These are phyloP conservation scores for Candida vartiovaarae DNA, from an alignment of 805 yeast species.

Conservation along the genomic window DNA sequence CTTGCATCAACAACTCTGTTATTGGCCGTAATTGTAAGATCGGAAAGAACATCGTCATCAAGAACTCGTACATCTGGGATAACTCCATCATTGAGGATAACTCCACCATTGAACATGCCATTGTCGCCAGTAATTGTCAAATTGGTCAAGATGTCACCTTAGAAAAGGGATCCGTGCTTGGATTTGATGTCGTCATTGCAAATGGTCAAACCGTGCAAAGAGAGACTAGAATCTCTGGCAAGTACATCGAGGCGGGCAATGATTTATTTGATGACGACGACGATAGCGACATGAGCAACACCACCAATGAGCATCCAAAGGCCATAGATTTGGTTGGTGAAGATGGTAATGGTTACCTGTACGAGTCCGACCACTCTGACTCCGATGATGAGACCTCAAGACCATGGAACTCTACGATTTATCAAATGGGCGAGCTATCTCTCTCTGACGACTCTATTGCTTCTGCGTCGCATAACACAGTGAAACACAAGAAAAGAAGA, in stretches of 20 bases:
- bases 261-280: constrained; percentile 14
- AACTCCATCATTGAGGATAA: constrained; percentile 66
- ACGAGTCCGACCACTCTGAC: constrained; percentile 28
- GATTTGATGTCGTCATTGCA: constrained; percentile 65
- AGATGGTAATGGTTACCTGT: constrained; percentile 29
- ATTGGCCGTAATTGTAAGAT: constrained; percentile 83
- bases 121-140: constrained; percentile 60
- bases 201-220: constrained; percentile 40
- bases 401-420: constrained; percentile 31
- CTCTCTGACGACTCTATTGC: constrained; percentile 54
- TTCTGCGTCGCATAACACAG: constrained; percentile 34
- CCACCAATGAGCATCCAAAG: constrained; percentile 4
- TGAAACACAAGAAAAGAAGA: constrained; percentile 37
- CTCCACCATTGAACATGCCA: constrained; percentile 48
- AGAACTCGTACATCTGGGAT: constrained; percentile 84
- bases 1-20: constrained; percentile 59
- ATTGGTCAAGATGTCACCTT: constrained; percentile 47
- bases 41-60: constrained; percentile 67
- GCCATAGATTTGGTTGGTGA: constrained; percentile 15
- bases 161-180: constrained; percentile 70
- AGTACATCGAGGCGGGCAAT: constrained; percentile 28
- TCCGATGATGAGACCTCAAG: constrained; percentile 24
- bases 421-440: constrained; percentile 40
- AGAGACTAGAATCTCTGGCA: constrained; percentile 46
- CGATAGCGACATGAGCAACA: background rate